Evolutionary conservation across 805 yeast genomes (phyloP).

Genomic region (Tanozyma kutaoensis): DNA sequence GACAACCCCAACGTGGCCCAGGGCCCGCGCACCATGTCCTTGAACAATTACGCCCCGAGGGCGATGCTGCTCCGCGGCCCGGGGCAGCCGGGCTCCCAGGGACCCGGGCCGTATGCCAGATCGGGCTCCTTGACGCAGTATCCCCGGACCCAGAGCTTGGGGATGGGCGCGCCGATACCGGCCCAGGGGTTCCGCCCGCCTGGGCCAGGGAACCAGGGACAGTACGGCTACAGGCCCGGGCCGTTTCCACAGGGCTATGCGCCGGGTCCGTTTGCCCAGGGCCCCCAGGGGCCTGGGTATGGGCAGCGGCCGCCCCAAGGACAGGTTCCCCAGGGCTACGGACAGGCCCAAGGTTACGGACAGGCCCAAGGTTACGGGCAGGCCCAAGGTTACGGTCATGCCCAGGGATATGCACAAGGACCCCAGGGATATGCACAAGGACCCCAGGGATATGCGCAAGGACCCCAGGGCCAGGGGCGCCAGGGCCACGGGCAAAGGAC

Average conservation of each 20-base stretch:
- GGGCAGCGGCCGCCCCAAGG: background rate
- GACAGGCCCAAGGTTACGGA: background rate
- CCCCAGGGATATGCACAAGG: background rate
- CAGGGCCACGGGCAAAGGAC: background rate
- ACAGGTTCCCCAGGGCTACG: background rate
- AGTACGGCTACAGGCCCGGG: background rate
- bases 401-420: background rate
- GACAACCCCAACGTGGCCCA: constrained; percentile 11
- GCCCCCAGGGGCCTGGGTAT: too few species aligned
- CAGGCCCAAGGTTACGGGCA: background rate
- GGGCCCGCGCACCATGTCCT: constrained; percentile 31
- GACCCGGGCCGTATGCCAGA: background rate
- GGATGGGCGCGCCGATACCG: background rate
- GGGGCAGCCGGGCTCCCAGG: background rate
- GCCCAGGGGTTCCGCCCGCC: background rate
- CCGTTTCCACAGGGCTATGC: background rate
- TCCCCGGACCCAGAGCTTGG: too few species aligned
- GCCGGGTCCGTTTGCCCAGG: too few species aligned
- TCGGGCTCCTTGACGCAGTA: too few species aligned
- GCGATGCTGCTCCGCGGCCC: background rate
- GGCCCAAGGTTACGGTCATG: background rate
- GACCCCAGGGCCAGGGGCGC: background rate
- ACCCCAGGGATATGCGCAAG: background rate
- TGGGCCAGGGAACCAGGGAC: constrained; percentile 2
- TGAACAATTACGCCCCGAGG: constrained; percentile 1